These are phyloP conservation scores for Zoysia matrella DNA, from an alignment of 202 grass and related monocot species.

Conservation along the genomic window DNA sequence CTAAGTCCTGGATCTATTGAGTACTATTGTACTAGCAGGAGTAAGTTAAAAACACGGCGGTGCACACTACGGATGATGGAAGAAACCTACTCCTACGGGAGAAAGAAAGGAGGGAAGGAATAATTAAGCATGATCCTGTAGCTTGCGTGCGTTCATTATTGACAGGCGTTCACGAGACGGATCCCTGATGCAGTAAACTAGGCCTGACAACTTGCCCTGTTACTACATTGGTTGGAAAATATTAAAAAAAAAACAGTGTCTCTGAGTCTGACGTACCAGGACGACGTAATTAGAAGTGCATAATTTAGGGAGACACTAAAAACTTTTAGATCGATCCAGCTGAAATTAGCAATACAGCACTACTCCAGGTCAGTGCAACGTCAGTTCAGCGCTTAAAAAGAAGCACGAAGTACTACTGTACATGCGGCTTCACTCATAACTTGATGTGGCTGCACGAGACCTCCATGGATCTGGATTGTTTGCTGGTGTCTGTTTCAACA, in stretches of 20 bases:
- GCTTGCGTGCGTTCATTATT: constrained; percentile 10
- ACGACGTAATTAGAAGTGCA: neutral
- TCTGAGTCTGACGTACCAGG: constrained; percentile 16
- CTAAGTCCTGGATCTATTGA: neutral
- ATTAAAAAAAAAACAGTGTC: neutral
- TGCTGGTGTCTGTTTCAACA: neutral
- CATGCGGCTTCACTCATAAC: neutral
- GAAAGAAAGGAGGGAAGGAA: neutral
- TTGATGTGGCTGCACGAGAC: neutral
- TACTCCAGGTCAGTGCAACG: neutral
- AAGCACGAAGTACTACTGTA: neutral
- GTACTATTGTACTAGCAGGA: too few species aligned
- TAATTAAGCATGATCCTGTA: neutral
- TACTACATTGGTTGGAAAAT: neutral
- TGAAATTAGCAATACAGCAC: neutral
- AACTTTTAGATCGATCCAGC: neutral
- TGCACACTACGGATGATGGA: neutral
- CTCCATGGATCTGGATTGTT: neutral
- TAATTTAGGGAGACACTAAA: neutral
- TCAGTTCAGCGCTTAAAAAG: constrained; percentile 22
- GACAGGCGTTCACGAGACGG: constrained; percentile 29
- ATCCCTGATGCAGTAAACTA: constrained; percentile 22
- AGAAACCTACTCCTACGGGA: neutral
- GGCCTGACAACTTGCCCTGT: constrained; percentile 5
- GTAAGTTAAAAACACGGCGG: neutral